phyloP scores from a whole-genome alignment of 257 asterid species.

The Pogostemon cablin region DNA sequence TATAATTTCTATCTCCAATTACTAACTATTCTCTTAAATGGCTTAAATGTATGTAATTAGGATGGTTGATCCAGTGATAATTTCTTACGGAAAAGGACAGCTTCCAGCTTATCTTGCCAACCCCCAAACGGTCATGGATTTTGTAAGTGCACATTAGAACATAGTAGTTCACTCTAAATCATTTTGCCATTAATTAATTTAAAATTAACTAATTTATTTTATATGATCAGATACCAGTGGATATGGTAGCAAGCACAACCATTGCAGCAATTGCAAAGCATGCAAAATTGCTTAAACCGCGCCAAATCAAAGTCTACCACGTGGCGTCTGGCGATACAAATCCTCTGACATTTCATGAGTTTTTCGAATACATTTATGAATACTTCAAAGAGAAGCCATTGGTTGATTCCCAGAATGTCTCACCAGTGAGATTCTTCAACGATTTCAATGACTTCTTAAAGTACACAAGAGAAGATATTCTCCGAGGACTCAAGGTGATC shows the following conservation, averaged over 20 bases:
- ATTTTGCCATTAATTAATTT: too few species aligned
- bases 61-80: slow-evolving; percentile 30
- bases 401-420: background rate
- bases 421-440: background rate
- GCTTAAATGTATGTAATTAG: background rate
- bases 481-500: background rate
- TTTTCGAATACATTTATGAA: slow-evolving; percentile 9
- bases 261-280: slow-evolving; percentile 39
- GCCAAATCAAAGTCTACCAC: slow-evolving; percentile 21
- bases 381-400: slow-evolving; percentile 16
- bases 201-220: too few species aligned
- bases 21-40: too few species aligned
- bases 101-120: slow-evolving; percentile 31
- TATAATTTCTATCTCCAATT: too few species aligned
- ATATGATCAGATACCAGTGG: slow-evolving; percentile 34
- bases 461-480: slow-evolving; percentile 4
- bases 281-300: background rate
- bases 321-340: slow-evolving; percentile 3
- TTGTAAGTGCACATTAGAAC: slow-evolving; percentile 1
- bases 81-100: slow-evolving; percentile 35
- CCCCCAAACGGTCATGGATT: slow-evolving; percentile 23
- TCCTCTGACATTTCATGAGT: background rate
- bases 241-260: slow-evolving; percentile 35
- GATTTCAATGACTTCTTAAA: slow-evolving; percentile 18
- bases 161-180: too few species aligned